Evolutionary conservation across 148 eudicot species (phyloP).

Genomic region (Pouteria glomerata): DNA sequence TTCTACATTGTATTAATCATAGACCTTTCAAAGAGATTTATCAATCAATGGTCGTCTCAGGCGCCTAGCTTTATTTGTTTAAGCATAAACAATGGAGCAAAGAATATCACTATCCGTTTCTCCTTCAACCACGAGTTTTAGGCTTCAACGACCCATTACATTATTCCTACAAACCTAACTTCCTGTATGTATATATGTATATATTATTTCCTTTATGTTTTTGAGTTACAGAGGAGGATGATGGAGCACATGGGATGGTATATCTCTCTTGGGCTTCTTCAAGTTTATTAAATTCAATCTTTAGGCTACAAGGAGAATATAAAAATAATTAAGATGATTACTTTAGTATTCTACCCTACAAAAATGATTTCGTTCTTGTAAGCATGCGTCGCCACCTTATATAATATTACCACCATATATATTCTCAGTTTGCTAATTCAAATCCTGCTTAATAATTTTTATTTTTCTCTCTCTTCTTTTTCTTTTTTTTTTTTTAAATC

Average conservation of each 20-base stretch:
- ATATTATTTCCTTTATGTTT: not conserved
- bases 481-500: not conserved
- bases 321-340: not conserved
- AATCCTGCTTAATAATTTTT: too few species aligned
- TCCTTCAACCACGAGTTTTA: not conserved
- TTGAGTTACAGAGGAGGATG: conserved; percentile 12
- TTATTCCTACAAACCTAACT: conserved; percentile 19
- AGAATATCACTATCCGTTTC: conserved; percentile 5
- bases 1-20: too few species aligned
- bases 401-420: too few species aligned
- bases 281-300: not conserved
- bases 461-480: too few species aligned
- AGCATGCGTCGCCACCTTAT: not conserved
- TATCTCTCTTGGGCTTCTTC: conserved; percentile 8
- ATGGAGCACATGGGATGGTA: conserved; percentile 22
- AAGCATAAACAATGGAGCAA: not conserved
- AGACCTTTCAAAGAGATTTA: too few species aligned
- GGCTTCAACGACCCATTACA: conserved; percentile 21
- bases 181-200: not conserved
- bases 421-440: not conserved
- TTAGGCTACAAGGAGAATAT: not conserved
- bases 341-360: conserved; percentile 5
- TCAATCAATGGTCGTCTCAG: conserved; percentile 1
- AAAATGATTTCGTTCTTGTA: not conserved
- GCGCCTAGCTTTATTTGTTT: not conserved